phyloP scores from a whole-genome alignment of 441 rosid species.

The Gossypium gossypioides region DNA sequence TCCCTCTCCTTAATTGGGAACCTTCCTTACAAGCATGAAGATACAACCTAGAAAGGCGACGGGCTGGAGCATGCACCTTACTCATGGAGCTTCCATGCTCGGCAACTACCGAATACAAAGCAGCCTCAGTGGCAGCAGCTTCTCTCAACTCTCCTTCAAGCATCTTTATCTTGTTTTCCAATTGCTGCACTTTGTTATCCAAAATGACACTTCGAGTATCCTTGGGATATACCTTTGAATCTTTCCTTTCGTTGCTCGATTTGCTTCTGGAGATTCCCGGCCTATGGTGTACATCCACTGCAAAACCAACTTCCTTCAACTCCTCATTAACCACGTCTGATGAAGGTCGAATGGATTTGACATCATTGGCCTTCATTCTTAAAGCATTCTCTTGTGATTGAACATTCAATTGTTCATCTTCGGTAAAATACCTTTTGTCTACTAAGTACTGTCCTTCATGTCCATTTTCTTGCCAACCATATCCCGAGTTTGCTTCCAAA shows the following conservation, averaged over 20 bases:
- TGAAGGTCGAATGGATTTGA: conserved; percentile 66
- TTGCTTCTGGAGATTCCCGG: conserved; percentile 26
- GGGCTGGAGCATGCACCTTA: conserved; percentile 93
- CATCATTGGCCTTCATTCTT: conserved; percentile 43
- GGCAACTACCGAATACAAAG: conserved; percentile 76
- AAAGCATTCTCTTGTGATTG: conserved; percentile 21
- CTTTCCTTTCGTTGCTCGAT: conserved; percentile 31
- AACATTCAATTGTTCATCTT: conserved; percentile 19
- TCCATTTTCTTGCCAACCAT: conserved; percentile 17
- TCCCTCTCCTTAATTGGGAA: conserved; percentile 48
- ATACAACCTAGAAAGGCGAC: conserved; percentile 88
- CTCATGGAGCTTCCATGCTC: conserved; percentile 86
- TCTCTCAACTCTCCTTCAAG: conserved; percentile 88
- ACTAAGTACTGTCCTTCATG: conserved; percentile 15
- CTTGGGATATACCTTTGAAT: conserved; percentile 42
- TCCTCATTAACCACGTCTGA: conserved; percentile 36
- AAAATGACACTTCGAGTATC: conserved; percentile 29
- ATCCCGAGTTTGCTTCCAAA: conserved; percentile 15
- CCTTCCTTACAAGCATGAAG: conserved; percentile 58
- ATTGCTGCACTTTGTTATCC: conserved; percentile 54
- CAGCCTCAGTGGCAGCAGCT: conserved; percentile 85
- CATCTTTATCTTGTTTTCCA: conserved; percentile 61
- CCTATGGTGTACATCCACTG: conserved; percentile 21
- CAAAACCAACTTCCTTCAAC: conserved; percentile 25
- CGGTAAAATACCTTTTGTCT: conserved; percentile 15